These are phyloP conservation scores for Gloeopeniophorella convolvens DNA, from an alignment of 768 basidiomycete genomes.

Conservation along the genomic window DNA sequence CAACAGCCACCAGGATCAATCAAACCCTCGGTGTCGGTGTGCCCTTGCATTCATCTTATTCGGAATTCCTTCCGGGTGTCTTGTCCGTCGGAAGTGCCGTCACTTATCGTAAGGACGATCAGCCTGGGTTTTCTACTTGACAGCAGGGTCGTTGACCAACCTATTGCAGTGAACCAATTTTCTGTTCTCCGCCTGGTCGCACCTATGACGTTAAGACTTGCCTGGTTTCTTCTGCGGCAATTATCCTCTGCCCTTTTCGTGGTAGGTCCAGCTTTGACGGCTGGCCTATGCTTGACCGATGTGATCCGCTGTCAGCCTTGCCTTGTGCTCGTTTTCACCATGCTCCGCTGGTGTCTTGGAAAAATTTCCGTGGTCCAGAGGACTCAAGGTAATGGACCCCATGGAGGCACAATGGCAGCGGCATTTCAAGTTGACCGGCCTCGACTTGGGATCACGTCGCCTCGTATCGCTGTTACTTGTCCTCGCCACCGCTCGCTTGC, in stretches of 20 bases:
- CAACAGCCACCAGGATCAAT: conserved; percentile 11
- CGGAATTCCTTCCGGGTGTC: background rate
- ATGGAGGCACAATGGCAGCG: background rate
- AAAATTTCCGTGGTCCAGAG: background rate
- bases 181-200: conserved; percentile 4
- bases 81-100: background rate
- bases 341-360: conserved; percentile 3
- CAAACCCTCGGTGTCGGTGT: background rate
- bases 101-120: conserved; percentile 1
- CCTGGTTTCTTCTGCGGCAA: conserved; percentile 8
- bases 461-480: background rate
- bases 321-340: background rate
- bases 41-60: background rate
- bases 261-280: conserved; percentile 3
- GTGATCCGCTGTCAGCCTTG: conserved; percentile 7
- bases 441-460: background rate
- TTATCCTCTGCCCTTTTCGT: conserved; percentile 3
- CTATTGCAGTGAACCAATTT: conserved; percentile 1
- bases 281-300: background rate
- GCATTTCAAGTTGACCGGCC: background rate
- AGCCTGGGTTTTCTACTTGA: background rate
- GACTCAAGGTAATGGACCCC: background rate
- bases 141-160: background rate
- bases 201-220: background rate
- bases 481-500: background rate